Percentiles rank a stretch among this genome's conserved stretches.
Conservation (phyloP, 768 basidiomycete genomes). For the Boletus rubescentipes region DNA sequence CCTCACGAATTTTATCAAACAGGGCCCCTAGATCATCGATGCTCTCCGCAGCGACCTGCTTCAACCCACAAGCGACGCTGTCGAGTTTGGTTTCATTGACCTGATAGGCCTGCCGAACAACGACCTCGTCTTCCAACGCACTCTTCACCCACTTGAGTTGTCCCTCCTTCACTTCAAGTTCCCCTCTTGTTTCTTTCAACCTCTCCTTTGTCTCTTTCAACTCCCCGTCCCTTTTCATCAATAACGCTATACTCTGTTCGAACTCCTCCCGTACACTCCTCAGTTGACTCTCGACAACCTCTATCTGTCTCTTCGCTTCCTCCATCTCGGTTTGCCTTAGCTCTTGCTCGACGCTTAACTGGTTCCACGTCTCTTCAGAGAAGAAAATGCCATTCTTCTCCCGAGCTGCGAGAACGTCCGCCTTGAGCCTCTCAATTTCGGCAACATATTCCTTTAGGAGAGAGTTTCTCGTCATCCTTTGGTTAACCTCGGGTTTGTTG, state of each 20-base stretch:
- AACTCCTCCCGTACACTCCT: slow-evolving; percentile 83
- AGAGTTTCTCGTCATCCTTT: slow-evolving; percentile 88
- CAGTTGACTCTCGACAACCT: slow-evolving; percentile 82
- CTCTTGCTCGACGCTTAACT: slow-evolving; percentile 77
- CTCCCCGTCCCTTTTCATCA: slow-evolving; percentile 76
- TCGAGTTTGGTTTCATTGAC: slow-evolving; percentile 70
- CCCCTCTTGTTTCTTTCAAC: slow-evolving; percentile 50
- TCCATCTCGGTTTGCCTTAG: slow-evolving; percentile 72
- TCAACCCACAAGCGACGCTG: slow-evolving; percentile 68
- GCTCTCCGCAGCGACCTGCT: slow-evolving; percentile 63
- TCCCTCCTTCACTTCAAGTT: slow-evolving; percentile 51
- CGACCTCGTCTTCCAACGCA: slow-evolving; percentile 75
- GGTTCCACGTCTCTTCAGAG: slow-evolving; percentile 86
- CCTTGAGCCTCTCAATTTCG: slow-evolving; percentile 92
- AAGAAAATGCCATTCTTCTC: slow-evolving; percentile 98
- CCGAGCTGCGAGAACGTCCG: slow-evolving; percentile 84
- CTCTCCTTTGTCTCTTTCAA: slow-evolving; percentile 59
- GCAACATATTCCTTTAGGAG: slow-evolving; percentile 90
- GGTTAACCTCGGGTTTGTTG: slow-evolving; percentile 94
- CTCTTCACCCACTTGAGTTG: slow-evolving; percentile 59
- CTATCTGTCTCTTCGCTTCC: slow-evolving; percentile 80
- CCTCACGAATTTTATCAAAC: slow-evolving; percentile 82
- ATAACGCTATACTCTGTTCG: slow-evolving; percentile 79
- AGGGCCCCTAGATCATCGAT: slow-evolving; percentile 67
- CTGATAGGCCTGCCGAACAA: slow-evolving; percentile 77